A percentile compares a stretch with the other conserved stretches of the same genome.
Evolutionary conservation across 345 rosid genomes (phyloP).

Genomic region (Acer campestre): DNA sequence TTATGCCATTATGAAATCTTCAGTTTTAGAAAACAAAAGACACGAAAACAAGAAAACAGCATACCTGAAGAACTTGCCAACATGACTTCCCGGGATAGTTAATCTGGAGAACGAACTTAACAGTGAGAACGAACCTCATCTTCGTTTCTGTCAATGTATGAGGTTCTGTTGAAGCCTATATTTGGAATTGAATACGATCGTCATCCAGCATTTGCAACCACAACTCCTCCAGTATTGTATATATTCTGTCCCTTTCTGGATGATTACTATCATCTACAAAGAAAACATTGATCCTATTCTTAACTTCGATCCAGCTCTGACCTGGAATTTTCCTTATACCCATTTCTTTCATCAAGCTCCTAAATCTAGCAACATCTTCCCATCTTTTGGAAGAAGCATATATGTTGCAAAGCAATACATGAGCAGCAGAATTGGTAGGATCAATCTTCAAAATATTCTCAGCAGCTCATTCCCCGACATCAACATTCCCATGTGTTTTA

Average conservation of each 20-base stretch:
- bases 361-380: slow-evolving; percentile 60
- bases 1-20: too few species aligned
- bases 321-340: slow-evolving; percentile 8
- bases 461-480: slow-evolving; percentile 65
- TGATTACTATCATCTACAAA: slow-evolving; percentile 63
- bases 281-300: slow-evolving; percentile 53
- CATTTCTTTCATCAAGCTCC: slow-evolving; percentile 57
- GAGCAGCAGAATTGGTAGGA: slow-evolving; percentile 63
- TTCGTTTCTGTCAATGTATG: too few species aligned
- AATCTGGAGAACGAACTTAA: too few species aligned
- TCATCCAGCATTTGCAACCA: slow-evolving; percentile 51
- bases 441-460: slow-evolving; percentile 63
- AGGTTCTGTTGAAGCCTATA: too few species aligned
- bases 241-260: slow-evolving; percentile 57
- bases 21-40: too few species aligned
- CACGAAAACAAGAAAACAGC: too few species aligned
- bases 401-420: slow-evolving; percentile 62
- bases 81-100: too few species aligned
- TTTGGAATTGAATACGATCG: neutral
- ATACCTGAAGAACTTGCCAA: too few species aligned
- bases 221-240: slow-evolving; percentile 39
- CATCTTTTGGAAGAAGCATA: slow-evolving; percentile 60
- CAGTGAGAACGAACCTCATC: too few species aligned
- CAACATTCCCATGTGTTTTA: slow-evolving; percentile 59
- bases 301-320: slow-evolving; percentile 77